phyloP scores from a whole-genome alignment of 2,329 filamentous ascomycete genomes.

The Fusarium falciforme region DNA sequence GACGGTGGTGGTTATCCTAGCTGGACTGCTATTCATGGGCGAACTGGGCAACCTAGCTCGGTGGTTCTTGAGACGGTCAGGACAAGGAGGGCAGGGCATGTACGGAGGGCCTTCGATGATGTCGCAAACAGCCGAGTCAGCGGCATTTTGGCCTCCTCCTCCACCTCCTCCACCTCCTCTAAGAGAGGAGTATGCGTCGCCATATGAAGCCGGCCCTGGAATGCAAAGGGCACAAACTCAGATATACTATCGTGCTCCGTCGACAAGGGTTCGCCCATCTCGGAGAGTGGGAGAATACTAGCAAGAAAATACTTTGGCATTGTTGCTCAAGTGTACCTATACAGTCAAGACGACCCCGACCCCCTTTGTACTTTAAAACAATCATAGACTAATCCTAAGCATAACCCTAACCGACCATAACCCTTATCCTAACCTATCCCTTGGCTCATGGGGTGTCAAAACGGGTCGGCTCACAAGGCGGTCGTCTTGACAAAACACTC shows the following conservation, averaged over 20 bases:
- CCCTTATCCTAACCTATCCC: too few species aligned
- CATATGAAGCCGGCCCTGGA: conserved; percentile 7
- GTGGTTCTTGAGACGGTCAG: conserved; percentile 43
- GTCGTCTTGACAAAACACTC: too few species aligned
- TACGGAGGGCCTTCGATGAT: conserved; percentile 21
- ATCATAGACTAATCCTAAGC: too few species aligned
- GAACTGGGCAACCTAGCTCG: conserved; percentile 51
- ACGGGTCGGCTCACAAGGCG: too few species aligned
- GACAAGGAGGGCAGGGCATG: conserved; percentile 7
- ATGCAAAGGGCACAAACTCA: conserved; percentile 17
- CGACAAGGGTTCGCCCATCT: conserved; percentile 1
- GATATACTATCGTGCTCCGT: conserved; percentile 2
- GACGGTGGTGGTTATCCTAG: conserved; percentile 54
- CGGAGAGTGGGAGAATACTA: neutral
- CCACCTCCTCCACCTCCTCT: neutral
- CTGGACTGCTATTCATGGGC: conserved; percentile 57
- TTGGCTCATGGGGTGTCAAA: too few species aligned
- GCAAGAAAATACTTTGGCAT: neutral
- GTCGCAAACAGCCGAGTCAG: conserved; percentile 14
- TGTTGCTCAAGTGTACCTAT: neutral
- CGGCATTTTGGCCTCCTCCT: conserved; percentile 14
- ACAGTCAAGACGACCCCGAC: too few species aligned
- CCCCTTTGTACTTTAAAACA: too few species aligned
- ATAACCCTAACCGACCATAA: too few species aligned
- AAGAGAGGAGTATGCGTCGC: conserved; percentile 14